phyloP scores from a whole-genome alignment of 805 yeast species.

The Pichia heedii region DNA sequence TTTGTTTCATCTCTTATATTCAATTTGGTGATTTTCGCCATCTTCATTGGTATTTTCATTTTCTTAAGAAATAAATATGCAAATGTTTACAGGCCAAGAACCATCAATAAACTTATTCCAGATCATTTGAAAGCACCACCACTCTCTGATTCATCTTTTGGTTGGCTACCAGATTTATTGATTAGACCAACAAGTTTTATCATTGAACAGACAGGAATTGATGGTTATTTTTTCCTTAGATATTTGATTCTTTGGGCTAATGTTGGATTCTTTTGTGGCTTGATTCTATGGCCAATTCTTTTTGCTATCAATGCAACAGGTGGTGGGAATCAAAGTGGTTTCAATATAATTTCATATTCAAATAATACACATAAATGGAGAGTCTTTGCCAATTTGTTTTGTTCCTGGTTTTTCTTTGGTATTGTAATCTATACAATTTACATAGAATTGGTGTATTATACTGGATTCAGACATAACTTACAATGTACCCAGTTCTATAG shows the following conservation, averaged over 20 bases:
- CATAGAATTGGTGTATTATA: slow-evolving; percentile 65
- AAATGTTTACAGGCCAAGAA: slow-evolving; percentile 47
- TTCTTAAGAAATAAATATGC: slow-evolving; percentile 33
- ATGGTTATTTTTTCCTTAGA: slow-evolving; percentile 69
- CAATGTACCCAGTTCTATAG: slow-evolving; percentile 70
- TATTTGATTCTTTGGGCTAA: slow-evolving; percentile 48
- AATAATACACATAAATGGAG: slow-evolving; percentile 57
- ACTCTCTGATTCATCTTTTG: slow-evolving; percentile 36
- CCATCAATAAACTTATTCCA: slow-evolving; percentile 37
- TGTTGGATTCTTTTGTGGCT: slow-evolving; percentile 43
- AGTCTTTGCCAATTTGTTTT: slow-evolving; percentile 64
- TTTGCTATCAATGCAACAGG: slow-evolving; percentile 71
- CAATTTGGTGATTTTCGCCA: slow-evolving; percentile 32
- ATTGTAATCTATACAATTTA: slow-evolving; percentile 56
- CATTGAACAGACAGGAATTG: slow-evolving; percentile 63
- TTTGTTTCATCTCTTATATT: slow-evolving; percentile 41
- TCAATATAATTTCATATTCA: slow-evolving; percentile 55
- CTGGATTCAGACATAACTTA: slow-evolving; percentile 60
- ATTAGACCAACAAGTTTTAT: slow-evolving; percentile 50
- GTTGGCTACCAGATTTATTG: slow-evolving; percentile 48
- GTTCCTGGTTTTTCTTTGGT: slow-evolving; percentile 70
- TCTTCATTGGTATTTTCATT: slow-evolving; percentile 34
- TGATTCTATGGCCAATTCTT: slow-evolving; percentile 57
- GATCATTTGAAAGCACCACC: slow-evolving; percentile 30
- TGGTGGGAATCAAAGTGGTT: slow-evolving; percentile 46